Conservation (phyloP, 1,284 basidiomycete genomes). For the Rhodotorula sp. region DNA sequence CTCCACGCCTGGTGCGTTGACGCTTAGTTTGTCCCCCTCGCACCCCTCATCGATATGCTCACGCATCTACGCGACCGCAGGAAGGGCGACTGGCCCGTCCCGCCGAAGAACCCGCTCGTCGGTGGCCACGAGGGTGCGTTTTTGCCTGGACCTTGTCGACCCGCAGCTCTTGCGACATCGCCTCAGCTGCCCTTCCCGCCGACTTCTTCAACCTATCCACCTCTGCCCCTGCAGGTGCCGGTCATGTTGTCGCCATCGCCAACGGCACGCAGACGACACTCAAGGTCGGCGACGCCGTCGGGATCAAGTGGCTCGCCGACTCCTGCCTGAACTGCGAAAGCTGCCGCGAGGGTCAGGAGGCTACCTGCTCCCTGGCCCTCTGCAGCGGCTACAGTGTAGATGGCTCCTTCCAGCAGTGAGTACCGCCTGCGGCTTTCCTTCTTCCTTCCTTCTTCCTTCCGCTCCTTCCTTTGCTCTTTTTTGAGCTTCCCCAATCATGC, state of each 20-base stretch:
- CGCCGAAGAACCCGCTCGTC: constrained; percentile 68
- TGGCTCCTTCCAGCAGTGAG: constrained; percentile 77
- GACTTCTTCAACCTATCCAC: no score
- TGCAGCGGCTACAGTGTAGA: constrained; percentile 56
- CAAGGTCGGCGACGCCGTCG: constrained; percentile 74
- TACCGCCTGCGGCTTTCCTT: no score
- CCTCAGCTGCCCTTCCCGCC: no score
- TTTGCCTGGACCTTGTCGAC: no score
- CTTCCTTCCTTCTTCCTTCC: no score
- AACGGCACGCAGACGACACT: constrained; percentile 60
- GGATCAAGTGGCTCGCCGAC: constrained; percentile 81
- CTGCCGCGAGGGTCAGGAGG: constrained; percentile 70
- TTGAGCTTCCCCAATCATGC: background rate
- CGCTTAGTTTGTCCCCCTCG: no score
- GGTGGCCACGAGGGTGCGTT: constrained; percentile 10
- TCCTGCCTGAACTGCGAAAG: constrained; percentile 70
- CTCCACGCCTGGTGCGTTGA: constrained; percentile 4
- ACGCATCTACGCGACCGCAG: background rate
- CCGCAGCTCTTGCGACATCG: no score
- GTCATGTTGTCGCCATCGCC: constrained; percentile 73
- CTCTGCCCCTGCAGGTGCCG: constrained; percentile 55
- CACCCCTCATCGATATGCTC: background rate
- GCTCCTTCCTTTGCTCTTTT: constrained; percentile 39
- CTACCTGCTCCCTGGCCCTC: constrained; percentile 61
- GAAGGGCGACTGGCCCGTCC: constrained; percentile 30